A percentile compares a stretch with the other conserved stretches of the same genome.
Conservation (phyloP, 2,329 filamentous ascomycete species). For the Alternaria triticimaculans region DNA sequence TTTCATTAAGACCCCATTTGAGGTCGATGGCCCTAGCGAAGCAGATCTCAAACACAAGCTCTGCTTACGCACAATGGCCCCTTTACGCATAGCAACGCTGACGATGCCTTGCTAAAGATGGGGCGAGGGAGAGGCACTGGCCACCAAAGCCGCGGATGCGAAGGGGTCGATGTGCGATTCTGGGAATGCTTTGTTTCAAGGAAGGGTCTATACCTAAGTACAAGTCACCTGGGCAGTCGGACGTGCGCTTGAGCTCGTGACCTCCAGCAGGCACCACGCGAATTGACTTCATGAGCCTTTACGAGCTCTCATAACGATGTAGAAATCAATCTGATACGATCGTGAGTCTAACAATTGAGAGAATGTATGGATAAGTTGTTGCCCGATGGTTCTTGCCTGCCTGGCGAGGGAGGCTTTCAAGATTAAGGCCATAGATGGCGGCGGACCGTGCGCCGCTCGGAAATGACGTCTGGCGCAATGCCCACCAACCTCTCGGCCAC, state of each 20-base stretch:
- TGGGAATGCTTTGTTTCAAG: background rate
- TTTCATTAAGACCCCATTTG: background rate
- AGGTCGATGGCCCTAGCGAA: background rate
- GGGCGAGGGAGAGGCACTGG: background rate
- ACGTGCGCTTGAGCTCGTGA: background rate
- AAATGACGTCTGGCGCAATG: background rate
- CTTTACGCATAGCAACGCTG: background rate
- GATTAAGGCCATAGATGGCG: background rate
- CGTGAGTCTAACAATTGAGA: background rate
- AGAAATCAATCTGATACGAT: background rate
- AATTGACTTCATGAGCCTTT: background rate
- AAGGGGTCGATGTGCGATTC: background rate
- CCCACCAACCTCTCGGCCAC: background rate
- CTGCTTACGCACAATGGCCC: constrained; percentile 10
- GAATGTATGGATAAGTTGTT: background rate
- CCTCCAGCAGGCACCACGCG: background rate
- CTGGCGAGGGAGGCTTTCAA: background rate
- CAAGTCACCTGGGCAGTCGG: background rate
- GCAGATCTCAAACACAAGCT: background rate
- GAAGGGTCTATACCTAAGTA: background rate
- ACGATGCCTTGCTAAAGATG: background rate
- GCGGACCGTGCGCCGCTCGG: background rate
- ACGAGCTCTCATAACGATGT: background rate
- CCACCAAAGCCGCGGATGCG: too few relatives aligned
- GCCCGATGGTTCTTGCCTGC: background rate